A percentile compares a stretch with the other conserved stretches of the same genome.
These are phyloP conservation scores for Clonostachys solani DNA, from an alignment of 2,329 filamentous ascomycete species.

Conservation along the genomic window DNA sequence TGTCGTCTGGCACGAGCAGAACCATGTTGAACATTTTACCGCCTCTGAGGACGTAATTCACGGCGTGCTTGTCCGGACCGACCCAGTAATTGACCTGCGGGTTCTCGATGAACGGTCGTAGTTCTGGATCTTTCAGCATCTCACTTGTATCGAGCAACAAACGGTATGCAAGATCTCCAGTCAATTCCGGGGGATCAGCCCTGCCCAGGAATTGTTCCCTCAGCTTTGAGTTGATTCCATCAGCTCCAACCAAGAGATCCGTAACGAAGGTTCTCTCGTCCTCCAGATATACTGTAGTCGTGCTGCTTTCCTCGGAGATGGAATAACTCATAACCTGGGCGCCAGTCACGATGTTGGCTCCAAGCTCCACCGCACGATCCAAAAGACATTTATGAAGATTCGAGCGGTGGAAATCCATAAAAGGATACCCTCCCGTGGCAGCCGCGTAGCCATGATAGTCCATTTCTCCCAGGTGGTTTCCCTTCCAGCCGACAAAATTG, in stretches of 20 bases:
- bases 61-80: constrained; percentile 44
- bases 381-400: constrained; percentile 39
- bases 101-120: constrained; percentile 34
- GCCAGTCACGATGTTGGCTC: constrained; percentile 24
- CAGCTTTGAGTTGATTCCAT: constrained; percentile 26
- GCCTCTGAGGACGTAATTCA: constrained; percentile 38
- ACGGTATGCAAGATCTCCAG: constrained; percentile 53
- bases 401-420: constrained; percentile 44
- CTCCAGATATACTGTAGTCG: constrained; percentile 13
- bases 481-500: constrained; percentile 17
- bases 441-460: constrained; percentile 12
- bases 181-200: constrained; percentile 38
- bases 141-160: constrained; percentile 42
- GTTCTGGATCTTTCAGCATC: constrained; percentile 37
- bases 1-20: constrained; percentile 37
- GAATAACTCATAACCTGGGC: constrained; percentile 1
- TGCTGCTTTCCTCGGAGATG: constrained; percentile 3
- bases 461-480: constrained; percentile 13
- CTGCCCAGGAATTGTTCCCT: constrained; percentile 38
- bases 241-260: constrained; percentile 42
- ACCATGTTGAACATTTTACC: constrained; percentile 41
- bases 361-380: constrained; percentile 27
- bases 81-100: constrained; percentile 51
- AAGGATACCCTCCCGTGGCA: constrained; percentile 20
- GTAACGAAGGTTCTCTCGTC: constrained; percentile 24